phyloP scores from a whole-genome alignment of 1,139 yeast genomes.

The Casaregolazyma lundiana region DNA sequence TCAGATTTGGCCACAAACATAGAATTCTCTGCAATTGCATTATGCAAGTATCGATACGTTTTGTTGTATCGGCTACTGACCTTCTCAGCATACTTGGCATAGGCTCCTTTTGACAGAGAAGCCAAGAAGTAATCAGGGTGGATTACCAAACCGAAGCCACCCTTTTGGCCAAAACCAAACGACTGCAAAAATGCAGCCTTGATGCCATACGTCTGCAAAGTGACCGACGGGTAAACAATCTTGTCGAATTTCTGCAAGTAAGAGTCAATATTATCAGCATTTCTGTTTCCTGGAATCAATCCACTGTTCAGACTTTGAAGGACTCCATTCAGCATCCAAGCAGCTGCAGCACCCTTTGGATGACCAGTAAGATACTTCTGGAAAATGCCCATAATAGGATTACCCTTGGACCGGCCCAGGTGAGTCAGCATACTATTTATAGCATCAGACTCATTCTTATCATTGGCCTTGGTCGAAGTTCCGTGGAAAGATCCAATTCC shows the following conservation, averaged over 20 bases:
- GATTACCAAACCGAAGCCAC: slow-evolving; percentile 89
- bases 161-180: slow-evolving; percentile 99
- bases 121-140: slow-evolving; percentile 94
- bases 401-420: slow-evolving; percentile 95
- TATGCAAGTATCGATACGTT: slow-evolving; percentile 94
- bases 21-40: slow-evolving; percentile 86
- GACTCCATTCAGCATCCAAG: slow-evolving; percentile 99
- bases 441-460: slow-evolving; percentile 93
- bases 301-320: slow-evolving; percentile 90
- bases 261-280: slow-evolving; percentile 93
- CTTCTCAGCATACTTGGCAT: slow-evolving; percentile 63
- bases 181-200: slow-evolving; percentile 97
- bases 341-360: slow-evolving; percentile 99
- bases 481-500: slow-evolving; percentile 99
- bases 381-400: slow-evolving; percentile 96
- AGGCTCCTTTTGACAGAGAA: slow-evolving; percentile 65
- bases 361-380: slow-evolving; percentile 98
- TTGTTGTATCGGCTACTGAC: slow-evolving; percentile 79
- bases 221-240: slow-evolving; percentile 89
- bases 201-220: slow-evolving; percentile 92
- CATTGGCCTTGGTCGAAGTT: slow-evolving; percentile 96
- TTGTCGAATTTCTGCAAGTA: slow-evolving; percentile 76
- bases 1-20: slow-evolving; percentile 90
- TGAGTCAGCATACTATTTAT: slow-evolving; percentile 89
- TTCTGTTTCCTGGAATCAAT: slow-evolving; percentile 96